phyloP scores from a whole-genome alignment of 2,329 filamentous ascomycete genomes.

The Alternaria solani region DNA sequence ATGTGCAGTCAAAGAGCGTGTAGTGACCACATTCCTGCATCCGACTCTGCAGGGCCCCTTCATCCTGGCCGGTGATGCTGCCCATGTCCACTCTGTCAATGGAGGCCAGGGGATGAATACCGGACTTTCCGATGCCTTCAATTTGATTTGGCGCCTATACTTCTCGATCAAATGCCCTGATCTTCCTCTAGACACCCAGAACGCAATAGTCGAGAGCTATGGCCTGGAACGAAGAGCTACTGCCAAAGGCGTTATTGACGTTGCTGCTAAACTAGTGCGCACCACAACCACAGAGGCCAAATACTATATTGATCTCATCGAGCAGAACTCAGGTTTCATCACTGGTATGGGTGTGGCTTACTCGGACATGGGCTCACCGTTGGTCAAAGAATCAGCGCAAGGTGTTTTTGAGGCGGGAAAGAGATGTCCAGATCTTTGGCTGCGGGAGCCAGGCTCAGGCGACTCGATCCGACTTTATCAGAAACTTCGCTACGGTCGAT shows the following conservation, averaged over 20 bases:
- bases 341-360: conserved; percentile 59
- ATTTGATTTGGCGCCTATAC: conserved; percentile 26
- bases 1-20: conserved; percentile 27
- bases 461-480: conserved; percentile 11
- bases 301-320: conserved; percentile 58
- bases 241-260: conserved; percentile 57
- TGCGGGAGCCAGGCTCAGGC: not conserved
- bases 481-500: conserved; percentile 20
- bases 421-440: conserved; percentile 33
- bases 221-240: conserved; percentile 56
- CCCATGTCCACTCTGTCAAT: conserved; percentile 34
- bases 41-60: conserved; percentile 21
- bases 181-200: not conserved
- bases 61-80: conserved; percentile 30
- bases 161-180: conserved; percentile 5
- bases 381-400: conserved; percentile 44
- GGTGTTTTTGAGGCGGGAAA: conserved; percentile 46
- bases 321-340: conserved; percentile 60
- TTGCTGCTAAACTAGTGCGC: conserved; percentile 57
- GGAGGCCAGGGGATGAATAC: conserved; percentile 36
- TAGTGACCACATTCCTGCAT: conserved; percentile 24
- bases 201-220: conserved; percentile 51
- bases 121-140: conserved; percentile 28
- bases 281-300: conserved; percentile 57
- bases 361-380: conserved; percentile 45